These are phyloP conservation scores for Meyerozyma sp. DNA, from an alignment of 1,139 yeast genomes.

Conservation along the genomic window DNA sequence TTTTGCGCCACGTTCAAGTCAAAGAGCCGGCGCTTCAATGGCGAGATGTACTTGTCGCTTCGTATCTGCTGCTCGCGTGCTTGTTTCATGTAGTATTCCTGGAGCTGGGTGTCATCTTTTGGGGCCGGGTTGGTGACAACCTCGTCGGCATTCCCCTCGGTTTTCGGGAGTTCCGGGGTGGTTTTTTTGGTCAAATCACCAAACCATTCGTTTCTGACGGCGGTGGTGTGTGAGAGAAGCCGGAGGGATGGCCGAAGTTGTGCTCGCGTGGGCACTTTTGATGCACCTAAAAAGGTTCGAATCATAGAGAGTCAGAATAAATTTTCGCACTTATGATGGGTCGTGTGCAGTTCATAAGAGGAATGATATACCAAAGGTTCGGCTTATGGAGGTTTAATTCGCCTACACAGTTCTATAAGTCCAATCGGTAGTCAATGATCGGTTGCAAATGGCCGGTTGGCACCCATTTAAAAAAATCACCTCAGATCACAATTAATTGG, in stretches of 20 bases:
- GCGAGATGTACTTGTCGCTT: slow-evolving; percentile 47
- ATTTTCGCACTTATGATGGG: not conserved
- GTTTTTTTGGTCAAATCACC: slow-evolving; percentile 23
- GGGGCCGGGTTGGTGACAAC: slow-evolving; percentile 5
- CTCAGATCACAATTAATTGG: too few relatives aligned
- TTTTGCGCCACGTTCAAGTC: slow-evolving; percentile 52
- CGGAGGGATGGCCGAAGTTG: not conserved
- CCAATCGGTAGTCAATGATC: too few relatives aligned
- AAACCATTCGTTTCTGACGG: slow-evolving; percentile 11
- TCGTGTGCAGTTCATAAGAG: too few relatives aligned
- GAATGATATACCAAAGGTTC: too few relatives aligned
- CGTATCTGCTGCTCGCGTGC: slow-evolving; percentile 24
- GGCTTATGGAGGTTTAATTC: not conserved
- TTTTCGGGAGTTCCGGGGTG: slow-evolving; percentile 7
- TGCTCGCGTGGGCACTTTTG: not conserved
- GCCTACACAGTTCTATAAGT: too few relatives aligned
- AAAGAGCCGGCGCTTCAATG: slow-evolving; percentile 68
- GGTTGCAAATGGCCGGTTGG: too few relatives aligned
- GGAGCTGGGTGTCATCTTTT: slow-evolving; percentile 30
- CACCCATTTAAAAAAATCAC: too few relatives aligned
- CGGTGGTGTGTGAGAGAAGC: not conserved
- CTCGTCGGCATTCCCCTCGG: slow-evolving; percentile 4
- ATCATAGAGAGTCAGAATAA: not conserved
- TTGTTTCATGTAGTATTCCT: slow-evolving; percentile 26
- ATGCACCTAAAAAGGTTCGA: not conserved